Conservation (phyloP, 1,139 yeast genomes). For the Kodamaea alishanica region DNA sequence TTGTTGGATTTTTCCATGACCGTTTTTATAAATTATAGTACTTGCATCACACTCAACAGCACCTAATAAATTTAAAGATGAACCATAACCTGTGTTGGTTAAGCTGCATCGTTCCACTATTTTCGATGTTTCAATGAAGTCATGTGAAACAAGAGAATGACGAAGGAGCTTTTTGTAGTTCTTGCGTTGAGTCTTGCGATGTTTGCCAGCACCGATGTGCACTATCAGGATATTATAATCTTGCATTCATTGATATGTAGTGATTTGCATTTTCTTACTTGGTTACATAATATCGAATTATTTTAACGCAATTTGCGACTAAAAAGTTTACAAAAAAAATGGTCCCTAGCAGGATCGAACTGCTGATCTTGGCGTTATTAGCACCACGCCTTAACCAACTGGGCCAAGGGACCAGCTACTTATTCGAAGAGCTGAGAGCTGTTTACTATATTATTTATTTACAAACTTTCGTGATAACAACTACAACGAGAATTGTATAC, state of each 20-base stretch:
- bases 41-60: conserved; percentile 50
- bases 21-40: conserved; percentile 17
- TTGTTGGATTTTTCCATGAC: conserved; percentile 5
- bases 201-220: conserved; percentile 45
- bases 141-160: conserved; percentile 16
- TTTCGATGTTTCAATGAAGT: conserved; percentile 14
- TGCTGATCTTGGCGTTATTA: conserved; percentile 81
- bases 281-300: too few relatives aligned
- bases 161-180: conserved; percentile 23
- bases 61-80: conserved; percentile 47
- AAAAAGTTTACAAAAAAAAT: conserved; percentile 17
- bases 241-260: too few relatives aligned
- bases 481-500: too few relatives aligned
- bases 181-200: conserved; percentile 15
- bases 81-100: conserved; percentile 58
- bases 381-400: conserved; percentile 92
- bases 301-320: too few relatives aligned
- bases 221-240: conserved; percentile 15
- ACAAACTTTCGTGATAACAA: too few relatives aligned
- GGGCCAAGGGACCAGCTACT: conserved; percentile 77
- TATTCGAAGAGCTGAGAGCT: too few relatives aligned
- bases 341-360: conserved; percentile 88
- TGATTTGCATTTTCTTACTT: too few relatives aligned
- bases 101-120: conserved; percentile 41
- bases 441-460: too few relatives aligned